Conservation (phyloP, 2,329 filamentous ascomycete species). For the Ophiocordyceps camponoti-leonardi region DNA sequence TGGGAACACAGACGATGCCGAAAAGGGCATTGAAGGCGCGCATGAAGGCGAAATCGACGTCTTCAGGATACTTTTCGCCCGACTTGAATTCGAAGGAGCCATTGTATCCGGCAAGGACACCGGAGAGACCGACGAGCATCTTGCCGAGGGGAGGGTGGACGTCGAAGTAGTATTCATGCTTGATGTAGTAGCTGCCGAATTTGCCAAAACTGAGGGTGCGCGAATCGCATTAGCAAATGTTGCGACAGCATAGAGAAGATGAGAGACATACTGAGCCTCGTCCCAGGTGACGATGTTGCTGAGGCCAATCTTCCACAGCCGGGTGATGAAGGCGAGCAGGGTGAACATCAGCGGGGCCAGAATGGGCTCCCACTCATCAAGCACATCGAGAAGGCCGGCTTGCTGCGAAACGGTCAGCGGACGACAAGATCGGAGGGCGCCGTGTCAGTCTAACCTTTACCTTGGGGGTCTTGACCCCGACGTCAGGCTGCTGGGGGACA, state of each 20-base stretch:
- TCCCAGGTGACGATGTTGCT: constrained; percentile 52
- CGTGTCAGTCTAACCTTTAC: background rate
- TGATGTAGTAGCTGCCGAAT: constrained; percentile 97
- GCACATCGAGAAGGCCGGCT: constrained; percentile 42
- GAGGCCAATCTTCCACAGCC: constrained; percentile 52
- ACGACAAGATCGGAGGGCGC: background rate
- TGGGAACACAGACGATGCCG: constrained; percentile 76
- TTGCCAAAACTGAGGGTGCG: constrained; percentile 57
- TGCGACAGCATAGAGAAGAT: background rate
- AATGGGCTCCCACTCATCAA: constrained; percentile 46
- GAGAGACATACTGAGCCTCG: constrained; percentile 41
- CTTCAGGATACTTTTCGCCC: constrained; percentile 82
- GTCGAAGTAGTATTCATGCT: constrained; percentile 94
- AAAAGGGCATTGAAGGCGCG: constrained; percentile 93
- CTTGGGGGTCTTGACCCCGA: constrained; percentile 27
- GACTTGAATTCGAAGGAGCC: constrained; percentile 99
- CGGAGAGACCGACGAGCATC: constrained; percentile 93
- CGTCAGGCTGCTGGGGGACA: constrained; percentile 29
- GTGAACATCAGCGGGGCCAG: constrained; percentile 46
- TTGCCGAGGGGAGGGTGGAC: constrained; percentile 92
- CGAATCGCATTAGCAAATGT: background rate
- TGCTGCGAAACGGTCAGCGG: constrained; percentile 15
- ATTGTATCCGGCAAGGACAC: constrained; percentile 94
- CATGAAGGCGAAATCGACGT: constrained; percentile 97
- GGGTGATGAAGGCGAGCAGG: constrained; percentile 45